phyloP scores from a whole-genome alignment of 2,329 filamentous ascomycete genomes.

The Talaromyces sp. region DNA sequence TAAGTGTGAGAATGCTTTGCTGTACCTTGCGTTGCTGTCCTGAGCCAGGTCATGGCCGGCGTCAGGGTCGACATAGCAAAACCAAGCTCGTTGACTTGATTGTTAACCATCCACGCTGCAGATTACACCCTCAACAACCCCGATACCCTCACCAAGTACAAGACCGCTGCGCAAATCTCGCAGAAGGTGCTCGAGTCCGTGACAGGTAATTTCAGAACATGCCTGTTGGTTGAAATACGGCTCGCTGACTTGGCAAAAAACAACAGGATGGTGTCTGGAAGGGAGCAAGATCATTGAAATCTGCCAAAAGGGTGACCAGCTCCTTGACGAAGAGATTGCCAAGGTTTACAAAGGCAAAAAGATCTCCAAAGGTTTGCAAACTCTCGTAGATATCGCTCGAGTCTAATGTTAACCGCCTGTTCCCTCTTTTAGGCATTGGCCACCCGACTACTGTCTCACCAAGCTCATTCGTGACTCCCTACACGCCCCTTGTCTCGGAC shows the following conservation, averaged over 20 bases:
- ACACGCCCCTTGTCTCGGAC: conserved; percentile 86
- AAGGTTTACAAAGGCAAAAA: conserved; percentile 99
- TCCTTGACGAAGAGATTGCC: conserved; percentile 84
- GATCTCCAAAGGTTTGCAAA: conserved; percentile 69
- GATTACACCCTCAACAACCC: conserved; percentile 88
- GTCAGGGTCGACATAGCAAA: neutral
- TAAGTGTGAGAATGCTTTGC: conserved; percentile 23
- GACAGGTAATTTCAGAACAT: conserved; percentile 40
- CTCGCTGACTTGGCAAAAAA: neutral
- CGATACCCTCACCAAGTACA: conserved; percentile 97
- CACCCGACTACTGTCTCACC: conserved; percentile 96
- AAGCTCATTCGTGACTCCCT: conserved; percentile 89
- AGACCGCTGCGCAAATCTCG: conserved; percentile 90
- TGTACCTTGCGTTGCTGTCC: neutral
- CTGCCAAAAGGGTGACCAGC: conserved; percentile 92
- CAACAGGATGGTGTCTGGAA: conserved; percentile 62
- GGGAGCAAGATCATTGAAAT: conserved; percentile 90
- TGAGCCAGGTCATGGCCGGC: neutral
- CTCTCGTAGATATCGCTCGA: conserved; percentile 19
- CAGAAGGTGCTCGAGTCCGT: conserved; percentile 93
- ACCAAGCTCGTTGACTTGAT: neutral
- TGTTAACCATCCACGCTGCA: conserved; percentile 30
- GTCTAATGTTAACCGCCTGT: conserved; percentile 15
- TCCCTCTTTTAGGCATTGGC: conserved; percentile 61
- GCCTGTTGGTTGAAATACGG: neutral